A percentile compares a stretch with the other conserved stretches of the same genome.
These are phyloP conservation scores for Dothistroma septosporum DNA, from an alignment of 2,329 filamentous ascomycete genomes.

Conservation along the genomic window DNA sequence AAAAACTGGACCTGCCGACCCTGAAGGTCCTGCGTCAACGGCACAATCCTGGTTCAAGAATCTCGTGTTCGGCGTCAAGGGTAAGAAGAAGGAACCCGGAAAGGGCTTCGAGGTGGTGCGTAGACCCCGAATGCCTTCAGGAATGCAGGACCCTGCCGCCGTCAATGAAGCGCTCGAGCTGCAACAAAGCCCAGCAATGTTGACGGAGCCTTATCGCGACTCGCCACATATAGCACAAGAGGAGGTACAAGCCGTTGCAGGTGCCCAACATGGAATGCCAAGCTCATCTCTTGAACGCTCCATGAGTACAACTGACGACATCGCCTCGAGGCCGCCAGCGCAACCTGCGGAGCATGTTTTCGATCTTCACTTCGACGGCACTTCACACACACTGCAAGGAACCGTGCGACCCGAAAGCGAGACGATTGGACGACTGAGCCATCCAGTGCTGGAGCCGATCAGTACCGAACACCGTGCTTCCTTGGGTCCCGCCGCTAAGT, in stretches of 20 bases:
- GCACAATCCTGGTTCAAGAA: conserved; percentile 85
- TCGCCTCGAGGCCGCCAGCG: conserved; percentile 5
- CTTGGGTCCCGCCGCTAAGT: conserved; percentile 11
- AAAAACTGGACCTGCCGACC: conserved; percentile 91
- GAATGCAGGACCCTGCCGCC: conserved; percentile 59
- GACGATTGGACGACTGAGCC: conserved; percentile 11
- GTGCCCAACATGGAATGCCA: conserved; percentile 17
- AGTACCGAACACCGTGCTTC: conserved; percentile 20
- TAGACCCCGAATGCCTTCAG: conserved; percentile 74
- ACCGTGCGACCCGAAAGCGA: conserved; percentile 20
- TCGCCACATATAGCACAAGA: conserved; percentile 19
- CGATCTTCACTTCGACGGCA: conserved; percentile 23
- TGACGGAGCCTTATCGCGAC: conserved; percentile 33
- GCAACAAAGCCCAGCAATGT: conserved; percentile 32
- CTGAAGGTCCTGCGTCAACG: conserved; percentile 82
- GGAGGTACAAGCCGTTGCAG: conserved; percentile 17
- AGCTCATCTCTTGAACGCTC: conserved; percentile 11
- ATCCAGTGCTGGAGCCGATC: conserved; percentile 22
- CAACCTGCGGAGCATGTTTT: conserved; percentile 11
- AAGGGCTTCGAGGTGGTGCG: conserved; percentile 97
- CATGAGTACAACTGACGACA: conserved; percentile 18
- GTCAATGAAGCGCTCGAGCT: conserved; percentile 47
- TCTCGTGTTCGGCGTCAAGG: conserved; percentile 45
- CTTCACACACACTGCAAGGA: conserved; percentile 5
- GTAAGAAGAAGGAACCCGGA: conserved; percentile 81